These are phyloP conservation scores for Aegilops sharonensis DNA, from an alignment of 176 grass and related monocot species.

Conservation along the genomic window DNA sequence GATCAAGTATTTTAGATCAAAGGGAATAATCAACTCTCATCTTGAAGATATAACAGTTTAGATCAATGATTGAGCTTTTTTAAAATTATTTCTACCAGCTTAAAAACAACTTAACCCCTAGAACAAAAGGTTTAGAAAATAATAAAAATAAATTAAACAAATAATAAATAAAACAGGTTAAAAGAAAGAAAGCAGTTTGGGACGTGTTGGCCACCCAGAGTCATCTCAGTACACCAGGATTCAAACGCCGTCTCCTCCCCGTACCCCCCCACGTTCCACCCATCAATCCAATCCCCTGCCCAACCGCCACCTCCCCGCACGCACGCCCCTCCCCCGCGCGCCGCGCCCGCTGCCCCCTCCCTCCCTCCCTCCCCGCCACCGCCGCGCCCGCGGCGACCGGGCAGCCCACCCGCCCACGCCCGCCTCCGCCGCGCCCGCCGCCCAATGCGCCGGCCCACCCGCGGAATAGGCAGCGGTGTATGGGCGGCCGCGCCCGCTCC, in stretches of 20 bases:
- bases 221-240: not conserved
- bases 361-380: not conserved
- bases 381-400: constrained; percentile 36
- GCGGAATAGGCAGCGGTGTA: constrained; percentile 35
- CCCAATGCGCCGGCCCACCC: constrained; percentile 30
- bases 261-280: not conserved
- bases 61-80: too few relatives aligned
- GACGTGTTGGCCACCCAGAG: constrained; percentile 1
- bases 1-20: too few relatives aligned
- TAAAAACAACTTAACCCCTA: too few relatives aligned
- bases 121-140: too few relatives aligned
- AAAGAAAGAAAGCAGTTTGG: not conserved
- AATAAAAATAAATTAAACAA: too few relatives aligned
- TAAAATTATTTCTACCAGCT: too few relatives aligned
- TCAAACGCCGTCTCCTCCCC: not conserved
- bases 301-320: constrained; percentile 24
- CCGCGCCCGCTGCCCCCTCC: not conserved
- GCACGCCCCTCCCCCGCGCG: constrained; percentile 1
- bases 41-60: too few relatives aligned
- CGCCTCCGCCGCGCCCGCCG: not conserved
- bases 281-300: not conserved
- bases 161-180: not conserved
- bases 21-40: too few relatives aligned
- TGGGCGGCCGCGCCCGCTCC: constrained; percentile 53
- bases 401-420: constrained; percentile 3